Evolutionary conservation across 2,329 filamentous ascomycete genomes (phyloP), one percentile per base, ranked within the genome.

Genomic region (Cordyceps fumosorosea): DNA sequence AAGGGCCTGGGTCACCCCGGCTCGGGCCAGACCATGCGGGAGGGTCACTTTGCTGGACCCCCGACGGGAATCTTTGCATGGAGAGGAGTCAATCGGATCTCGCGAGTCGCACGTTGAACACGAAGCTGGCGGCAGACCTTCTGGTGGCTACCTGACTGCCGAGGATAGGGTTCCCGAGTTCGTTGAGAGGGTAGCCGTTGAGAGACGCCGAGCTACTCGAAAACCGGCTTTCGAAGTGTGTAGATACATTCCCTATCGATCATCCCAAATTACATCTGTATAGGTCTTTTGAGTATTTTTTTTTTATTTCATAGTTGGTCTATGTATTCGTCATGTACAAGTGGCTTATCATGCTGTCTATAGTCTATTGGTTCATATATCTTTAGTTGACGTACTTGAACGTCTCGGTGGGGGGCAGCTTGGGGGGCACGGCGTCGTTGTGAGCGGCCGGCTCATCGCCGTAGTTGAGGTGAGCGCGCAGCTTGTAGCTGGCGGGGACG

Each of bases 391-490:
- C 32, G 32, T 52, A 51, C 51, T 55, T 61, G 59, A 79, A 69
- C 85, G 81, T 72, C 59, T 89, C 82, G 74, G 89, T 84, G 34
- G 90, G 67, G 29, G 87, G 82, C 72, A 80, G 75, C 73, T 86
- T 87, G 18, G 77, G 12, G n/a, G 59, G 59, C 10, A 61, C 72
- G 84, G 93, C 92, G 73, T 85, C 80, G 16, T 78, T 81, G 7
- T 86, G 74, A 65, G 81, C 79, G 55, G 75, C 84, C 22, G 78
- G 80, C 59, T 79, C 80, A 65, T 82, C 84, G 66, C 91, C 91
- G 75, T 96, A 95, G 69, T 96, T 91, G 67, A 97, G 80, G 82
- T 96, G 91, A 26, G 89, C 88, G 71, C 88, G 85, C 66, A 96
- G 83, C 71, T 84, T 84, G 91, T 92, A 96, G 69, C 85, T 78